phyloP scores from a whole-genome alignment of 2,329 filamentous ascomycete species.

The Diaporthe citri region DNA sequence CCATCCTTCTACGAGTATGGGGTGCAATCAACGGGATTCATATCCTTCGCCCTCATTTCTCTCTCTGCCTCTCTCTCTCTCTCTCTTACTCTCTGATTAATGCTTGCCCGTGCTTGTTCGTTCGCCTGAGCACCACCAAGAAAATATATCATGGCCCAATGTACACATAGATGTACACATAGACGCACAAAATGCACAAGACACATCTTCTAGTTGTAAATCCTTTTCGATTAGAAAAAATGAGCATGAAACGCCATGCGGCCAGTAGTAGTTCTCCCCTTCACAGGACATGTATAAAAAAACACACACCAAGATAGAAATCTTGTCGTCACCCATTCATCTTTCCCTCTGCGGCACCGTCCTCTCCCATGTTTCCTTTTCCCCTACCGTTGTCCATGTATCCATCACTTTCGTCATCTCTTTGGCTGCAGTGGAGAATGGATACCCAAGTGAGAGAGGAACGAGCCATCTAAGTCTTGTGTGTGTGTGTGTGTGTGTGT shows the following conservation, averaged over 20 bases:
- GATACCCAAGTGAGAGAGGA: conserved; percentile 10
- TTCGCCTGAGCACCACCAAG: not conserved
- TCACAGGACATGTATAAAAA: conserved; percentile 33
- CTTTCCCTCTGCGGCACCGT: not conserved
- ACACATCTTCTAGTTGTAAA: conserved; percentile 8
- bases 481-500: not conserved
- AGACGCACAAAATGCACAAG: not conserved
- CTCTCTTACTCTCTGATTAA: not conserved
- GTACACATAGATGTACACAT: not conserved
- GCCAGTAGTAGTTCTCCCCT: conserved; percentile 37
- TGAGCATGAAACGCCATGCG: conserved; percentile 40
- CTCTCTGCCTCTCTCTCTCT: not conserved
- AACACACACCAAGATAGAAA: conserved; percentile 14
- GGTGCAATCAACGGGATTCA: too few species aligned
- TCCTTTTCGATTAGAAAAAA: conserved; percentile 34
- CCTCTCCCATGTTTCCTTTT: not conserved
- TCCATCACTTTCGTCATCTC: conserved; percentile 13
- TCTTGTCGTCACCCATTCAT: conserved; percentile 12
- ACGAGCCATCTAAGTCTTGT: conserved; percentile 20
- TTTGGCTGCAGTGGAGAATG: conserved; percentile 3
- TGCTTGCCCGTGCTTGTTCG: not conserved
- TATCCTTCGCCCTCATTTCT: not conserved
- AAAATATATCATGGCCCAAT: not conserved
- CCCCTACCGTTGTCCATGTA: conserved; percentile 1
- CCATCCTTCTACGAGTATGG: not conserved